Base-by-base conservation (phyloP, 208 protist species). In the Leishmania guyanensis region DNA sequence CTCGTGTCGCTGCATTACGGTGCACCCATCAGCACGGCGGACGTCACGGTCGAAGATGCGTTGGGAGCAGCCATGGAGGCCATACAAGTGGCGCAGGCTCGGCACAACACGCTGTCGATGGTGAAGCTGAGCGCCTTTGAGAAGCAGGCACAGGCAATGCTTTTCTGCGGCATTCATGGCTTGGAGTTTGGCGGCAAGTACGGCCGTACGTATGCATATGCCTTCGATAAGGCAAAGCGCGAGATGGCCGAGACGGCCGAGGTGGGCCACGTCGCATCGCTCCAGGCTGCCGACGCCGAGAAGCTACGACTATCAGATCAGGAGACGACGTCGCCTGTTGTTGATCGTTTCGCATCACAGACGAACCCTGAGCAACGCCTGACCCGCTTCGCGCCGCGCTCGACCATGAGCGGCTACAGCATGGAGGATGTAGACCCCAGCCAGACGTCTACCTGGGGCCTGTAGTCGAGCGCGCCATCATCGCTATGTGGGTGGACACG, bases 321-420 rank as follows among this genome's bases (percentile, higher is more conserved):
- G 71, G 79, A 81, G 54, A 22, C 51, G 54, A 81, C 70, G 17
- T 82, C 71, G 64, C 33, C 82, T 14, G 80, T 74, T 43, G 85
- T 90, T 22, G 94, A 97, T 73, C 91, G 94, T 20, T 97, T 94
- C 82, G 94, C 94, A n/a, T 97, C 94, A 6, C 69, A 79, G 17
- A 97, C 92, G 48, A 88, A 97, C 79, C 92, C 94, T 16, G 92
- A 97, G 88, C 94, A 95, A 86, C 92, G 94, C 39, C 85, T 88
- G 62, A 93, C 84, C n/a, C 92, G 82, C 33, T 96, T 97, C 83
- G 66, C 81, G 8, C 72, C 81, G n/a, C 88, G 90, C 22, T 54
- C 86, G 22, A 91, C 83, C 14, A 68, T 86, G 62, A 78, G 86
- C 53, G 87, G 86, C 33, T 60, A 83, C 66, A 90, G 75, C 71